Evolutionary conservation across 2,329 filamentous ascomycete species (phyloP).

Genomic region (Penicillium sp.): DNA sequence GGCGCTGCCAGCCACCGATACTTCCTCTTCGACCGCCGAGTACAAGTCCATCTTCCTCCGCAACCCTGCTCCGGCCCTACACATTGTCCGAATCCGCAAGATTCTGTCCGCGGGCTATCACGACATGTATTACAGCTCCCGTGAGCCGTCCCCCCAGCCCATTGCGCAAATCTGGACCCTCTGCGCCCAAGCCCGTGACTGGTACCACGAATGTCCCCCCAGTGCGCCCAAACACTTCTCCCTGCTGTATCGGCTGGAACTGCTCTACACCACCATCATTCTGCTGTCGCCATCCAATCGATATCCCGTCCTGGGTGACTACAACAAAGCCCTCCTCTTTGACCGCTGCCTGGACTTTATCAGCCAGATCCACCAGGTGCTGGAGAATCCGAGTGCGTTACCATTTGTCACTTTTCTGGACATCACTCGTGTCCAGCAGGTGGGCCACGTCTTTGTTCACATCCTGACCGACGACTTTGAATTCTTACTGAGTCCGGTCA

Average conservation of each 20-base stretch:
- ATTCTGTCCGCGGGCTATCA: slow-evolving; percentile 88
- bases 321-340: slow-evolving; percentile 75
- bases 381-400: slow-evolving; percentile 53
- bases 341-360: slow-evolving; percentile 82
- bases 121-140: slow-evolving; percentile 72
- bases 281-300: slow-evolving; percentile 74
- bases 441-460: slow-evolving; percentile 53
- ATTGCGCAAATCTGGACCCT: slow-evolving; percentile 42
- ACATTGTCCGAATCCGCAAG: slow-evolving; percentile 76
- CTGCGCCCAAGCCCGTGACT: slow-evolving; percentile 59
- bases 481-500: slow-evolving; percentile 29
- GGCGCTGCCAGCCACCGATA: slow-evolving; percentile 56
- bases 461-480: slow-evolving; percentile 52
- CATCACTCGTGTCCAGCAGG: slow-evolving; percentile 73
- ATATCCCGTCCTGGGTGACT: slow-evolving; percentile 63
- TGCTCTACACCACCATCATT: slow-evolving; percentile 87
- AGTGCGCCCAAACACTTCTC: slow-evolving; percentile 60
- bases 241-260: slow-evolving; percentile 77
- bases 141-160: slow-evolving; percentile 61
- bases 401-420: slow-evolving; percentile 82
- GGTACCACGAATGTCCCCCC: slow-evolving; percentile 70
- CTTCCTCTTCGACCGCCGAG: slow-evolving; percentile 41
- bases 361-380: slow-evolving; percentile 63
- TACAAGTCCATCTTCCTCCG: slow-evolving; percentile 46
- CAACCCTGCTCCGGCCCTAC: slow-evolving; percentile 63